Evolutionary conservation across 106 monocot species (phyloP), one percentile per base, ranked within the genome.

Genomic region (Posidonia australis): DNA sequence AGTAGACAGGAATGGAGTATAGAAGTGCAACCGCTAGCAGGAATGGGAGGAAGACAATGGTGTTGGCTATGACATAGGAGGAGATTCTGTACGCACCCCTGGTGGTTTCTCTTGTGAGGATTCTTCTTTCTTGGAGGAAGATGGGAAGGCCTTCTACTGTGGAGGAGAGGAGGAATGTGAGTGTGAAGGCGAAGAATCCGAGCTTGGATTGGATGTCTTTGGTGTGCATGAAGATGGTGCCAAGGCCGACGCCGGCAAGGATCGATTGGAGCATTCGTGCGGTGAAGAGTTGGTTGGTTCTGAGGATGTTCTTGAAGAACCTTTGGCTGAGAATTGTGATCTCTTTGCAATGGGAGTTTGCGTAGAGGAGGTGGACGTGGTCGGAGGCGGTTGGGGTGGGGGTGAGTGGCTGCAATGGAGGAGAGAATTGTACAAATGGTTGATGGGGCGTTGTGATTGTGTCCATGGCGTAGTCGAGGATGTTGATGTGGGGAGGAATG

Each of bases 381-480:
- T 66, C 56, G 0, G 26, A 2, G 24, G 9, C 1, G 30, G 13
- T 0, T 5, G 10, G 10, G 27, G 26, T 22, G n/a, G 5, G 5
- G 44, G 11, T 4, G 3, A 17, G n/a, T 10, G 10, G 5, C 9
- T 46, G 17, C 1, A 44, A 16, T 0, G 52, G 5, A 25, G 19
- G 9, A 26, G 44, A 23, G 10, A 25, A n/a, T 9, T 13, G 22
- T 25, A 13, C 10, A 9, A 16, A 25, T 0, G 26, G 21, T 5
- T 18, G 5, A 32, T 0, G 1, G 22, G 25, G 41, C 13, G 46
- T 43, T 12, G 65, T 26, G 41, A 77, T 69, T 17, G 66, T 62
- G 48, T 94, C 94, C 81, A 94, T 84, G 70, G 90, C 90, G 65
- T 70, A 89, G 51, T 94, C 94, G 0, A 94, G 80, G 32, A 86